Conservation (phyloP, 768 basidiomycete species). For the Pseudohyphozyma bogoriensis region DNA sequence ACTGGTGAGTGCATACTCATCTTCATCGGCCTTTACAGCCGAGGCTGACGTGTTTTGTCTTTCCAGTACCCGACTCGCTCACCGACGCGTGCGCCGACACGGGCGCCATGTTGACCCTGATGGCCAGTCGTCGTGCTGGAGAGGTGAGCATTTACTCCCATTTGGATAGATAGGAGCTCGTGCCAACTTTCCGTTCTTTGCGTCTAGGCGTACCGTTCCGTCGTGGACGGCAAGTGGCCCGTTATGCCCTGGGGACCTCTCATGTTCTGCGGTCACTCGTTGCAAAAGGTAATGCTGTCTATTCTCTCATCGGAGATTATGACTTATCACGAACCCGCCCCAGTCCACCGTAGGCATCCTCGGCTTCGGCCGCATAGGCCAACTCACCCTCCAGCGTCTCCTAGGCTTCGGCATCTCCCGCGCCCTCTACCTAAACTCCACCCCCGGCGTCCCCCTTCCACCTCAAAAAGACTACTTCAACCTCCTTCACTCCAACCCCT, state of each 20-base stretch:
- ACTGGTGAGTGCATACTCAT: too few species aligned
- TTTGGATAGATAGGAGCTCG: background rate
- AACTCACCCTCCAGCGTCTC: slow-evolving; percentile 67
- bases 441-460: slow-evolving; percentile 31
- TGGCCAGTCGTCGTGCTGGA: slow-evolving; percentile 77
- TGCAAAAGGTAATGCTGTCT: slow-evolving; percentile 30
- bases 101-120: slow-evolving; percentile 78
- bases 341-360: slow-evolving; percentile 67
- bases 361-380: slow-evolving; percentile 82
- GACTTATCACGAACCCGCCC: background rate
- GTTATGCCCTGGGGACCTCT: slow-evolving; percentile 69
- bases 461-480: slow-evolving; percentile 22
- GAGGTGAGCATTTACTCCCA: slow-evolving; percentile 43
- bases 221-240: slow-evolving; percentile 57
- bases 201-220: slow-evolving; percentile 2
- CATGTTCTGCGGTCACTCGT: slow-evolving; percentile 57
- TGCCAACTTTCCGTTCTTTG: background rate
- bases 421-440: slow-evolving; percentile 57
- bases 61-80: slow-evolving; percentile 65
- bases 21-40: too few species aligned
- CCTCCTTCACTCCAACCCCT: slow-evolving; percentile 2
- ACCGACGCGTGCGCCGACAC: slow-evolving; percentile 91
- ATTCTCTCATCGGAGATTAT: background rate
- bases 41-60: too few species aligned
- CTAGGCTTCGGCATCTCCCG: slow-evolving; percentile 69